These are phyloP conservation scores for Elsinoe batatas DNA, from an alignment of 2,329 filamentous ascomycete genomes.

Conservation along the genomic window DNA sequence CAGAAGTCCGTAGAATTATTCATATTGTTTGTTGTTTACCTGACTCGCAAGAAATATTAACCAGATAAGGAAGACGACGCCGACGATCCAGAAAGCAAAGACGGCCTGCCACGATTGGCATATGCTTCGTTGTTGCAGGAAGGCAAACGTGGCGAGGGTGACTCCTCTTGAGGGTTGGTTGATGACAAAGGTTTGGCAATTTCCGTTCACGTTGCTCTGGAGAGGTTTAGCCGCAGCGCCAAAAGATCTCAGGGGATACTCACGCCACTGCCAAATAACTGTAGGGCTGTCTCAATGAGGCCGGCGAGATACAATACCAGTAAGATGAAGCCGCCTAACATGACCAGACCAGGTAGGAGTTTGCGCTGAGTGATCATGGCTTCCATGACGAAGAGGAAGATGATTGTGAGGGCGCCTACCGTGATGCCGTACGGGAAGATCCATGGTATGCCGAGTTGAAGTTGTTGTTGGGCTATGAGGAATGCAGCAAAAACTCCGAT, in stretches of 20 bases:
- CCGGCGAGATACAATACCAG: constrained; percentile 53
- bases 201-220: constrained; percentile 46
- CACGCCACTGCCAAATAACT: constrained; percentile 43
- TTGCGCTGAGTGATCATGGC: constrained; percentile 46
- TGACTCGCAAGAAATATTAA: constrained; percentile 49
- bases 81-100: constrained; percentile 55
- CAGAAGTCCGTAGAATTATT: constrained; percentile 9
- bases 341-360: constrained; percentile 49
- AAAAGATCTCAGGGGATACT: not conserved
- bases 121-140: constrained; percentile 52
- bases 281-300: constrained; percentile 52
- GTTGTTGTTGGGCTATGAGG: constrained; percentile 46
- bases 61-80: constrained; percentile 54
- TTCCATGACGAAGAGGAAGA: constrained; percentile 51
- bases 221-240: not conserved
- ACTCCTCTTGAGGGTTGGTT: constrained; percentile 39
- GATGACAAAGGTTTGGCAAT: constrained; percentile 50
- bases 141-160: constrained; percentile 48
- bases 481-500: constrained; percentile 53
- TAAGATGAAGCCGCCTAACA: constrained; percentile 51
- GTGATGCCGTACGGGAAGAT: constrained; percentile 56
- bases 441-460: constrained; percentile 51
- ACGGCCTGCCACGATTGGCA: constrained; percentile 55
- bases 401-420: constrained; percentile 45
- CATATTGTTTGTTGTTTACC: constrained; percentile 17